Evolutionary conservation across 2,329 filamentous ascomycete genomes (phyloP).

Genomic region (Orbilia quercus): DNA sequence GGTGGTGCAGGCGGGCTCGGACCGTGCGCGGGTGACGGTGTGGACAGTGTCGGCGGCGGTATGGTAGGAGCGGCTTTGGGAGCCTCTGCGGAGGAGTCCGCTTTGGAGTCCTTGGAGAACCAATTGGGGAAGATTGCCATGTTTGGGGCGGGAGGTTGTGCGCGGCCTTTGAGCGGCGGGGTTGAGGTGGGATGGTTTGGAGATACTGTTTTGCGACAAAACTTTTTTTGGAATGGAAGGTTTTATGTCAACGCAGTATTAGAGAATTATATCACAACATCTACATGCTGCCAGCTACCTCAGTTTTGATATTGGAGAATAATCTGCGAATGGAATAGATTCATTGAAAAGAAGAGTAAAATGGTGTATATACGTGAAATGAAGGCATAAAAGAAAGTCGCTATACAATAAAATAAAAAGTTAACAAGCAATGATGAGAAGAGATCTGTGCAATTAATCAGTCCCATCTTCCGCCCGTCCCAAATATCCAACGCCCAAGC

Average conservation of each 20-base stretch:
- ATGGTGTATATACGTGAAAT: constrained; percentile 5
- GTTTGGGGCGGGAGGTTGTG: background rate
- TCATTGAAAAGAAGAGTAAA: constrained; percentile 3
- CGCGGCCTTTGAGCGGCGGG: constrained; percentile 3
- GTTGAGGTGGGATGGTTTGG: background rate
- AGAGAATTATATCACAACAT: too few species aligned
- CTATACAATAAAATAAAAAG: constrained; percentile 3
- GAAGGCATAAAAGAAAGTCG: constrained; percentile 1
- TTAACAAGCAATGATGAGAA: constrained; percentile 1
- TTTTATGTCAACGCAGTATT: too few species aligned
- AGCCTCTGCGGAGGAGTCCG: constrained; percentile 5
- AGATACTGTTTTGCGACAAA: constrained; percentile 6
- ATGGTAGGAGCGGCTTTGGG: constrained; percentile 10
- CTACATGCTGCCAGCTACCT: too few species aligned
- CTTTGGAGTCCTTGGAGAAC: constrained; percentile 31
- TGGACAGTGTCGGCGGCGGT: constrained; percentile 12
- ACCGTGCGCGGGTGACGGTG: background rate
- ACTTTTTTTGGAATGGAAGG: background rate
- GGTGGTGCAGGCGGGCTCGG: constrained; percentile 8
- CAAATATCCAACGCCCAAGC: constrained; percentile 35
- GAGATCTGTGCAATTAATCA: constrained; percentile 1
- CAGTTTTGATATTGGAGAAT: too few species aligned
- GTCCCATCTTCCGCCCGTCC: constrained; percentile 20
- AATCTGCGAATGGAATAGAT: background rate
- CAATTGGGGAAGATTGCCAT: constrained; percentile 23